phyloP scores from a whole-genome alignment of 495 filamentous ascomycete genomes.

The Neurospora sp. region DNA sequence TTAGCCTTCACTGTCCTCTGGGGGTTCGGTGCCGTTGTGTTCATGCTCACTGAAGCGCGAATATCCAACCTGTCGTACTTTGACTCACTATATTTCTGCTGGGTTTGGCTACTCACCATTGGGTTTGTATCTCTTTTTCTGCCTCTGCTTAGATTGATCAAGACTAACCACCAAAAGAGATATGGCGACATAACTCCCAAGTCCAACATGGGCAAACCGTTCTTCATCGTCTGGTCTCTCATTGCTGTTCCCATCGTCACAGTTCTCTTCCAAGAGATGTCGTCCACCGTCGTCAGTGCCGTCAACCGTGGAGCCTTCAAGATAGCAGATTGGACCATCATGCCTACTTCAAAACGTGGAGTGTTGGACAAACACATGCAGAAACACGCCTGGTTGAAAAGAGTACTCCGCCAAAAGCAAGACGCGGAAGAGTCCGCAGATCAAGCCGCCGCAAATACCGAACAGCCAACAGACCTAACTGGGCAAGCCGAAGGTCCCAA shows the following conservation, averaged over 20 bases:
- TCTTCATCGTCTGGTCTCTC: conserved; percentile 75
- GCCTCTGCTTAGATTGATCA: too few species aligned
- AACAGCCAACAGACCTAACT: neutral
- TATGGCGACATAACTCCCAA: conserved; percentile 60
- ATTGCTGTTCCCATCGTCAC: conserved; percentile 68
- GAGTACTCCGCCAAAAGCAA: neutral
- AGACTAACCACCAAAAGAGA: neutral
- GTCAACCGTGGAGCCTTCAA: conserved; percentile 54
- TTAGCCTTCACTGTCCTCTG: conserved; percentile 55
- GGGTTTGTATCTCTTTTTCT: conserved; percentile 26
- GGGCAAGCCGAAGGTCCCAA: fast-evolving
- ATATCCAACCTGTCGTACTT: conserved; percentile 57
- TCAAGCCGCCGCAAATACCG: neutral
- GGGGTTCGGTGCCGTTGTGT: conserved; percentile 61
- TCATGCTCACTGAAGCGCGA: conserved; percentile 34
- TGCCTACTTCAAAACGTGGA: conserved; percentile 30
- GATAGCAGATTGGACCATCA: conserved; percentile 55
- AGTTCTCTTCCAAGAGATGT: conserved; percentile 63
- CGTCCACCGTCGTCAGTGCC: conserved; percentile 51
- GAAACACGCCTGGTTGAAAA: neutral
- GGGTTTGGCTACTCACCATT: conserved; percentile 62
- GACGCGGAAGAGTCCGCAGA: neutral
- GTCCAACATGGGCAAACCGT: conserved; percentile 59
- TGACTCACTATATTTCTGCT: conserved; percentile 64
- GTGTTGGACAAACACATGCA: neutral